Evolutionary conservation across 1,139 yeast genomes (phyloP).

Genomic region (Yamadazyma diddensiae): DNA sequence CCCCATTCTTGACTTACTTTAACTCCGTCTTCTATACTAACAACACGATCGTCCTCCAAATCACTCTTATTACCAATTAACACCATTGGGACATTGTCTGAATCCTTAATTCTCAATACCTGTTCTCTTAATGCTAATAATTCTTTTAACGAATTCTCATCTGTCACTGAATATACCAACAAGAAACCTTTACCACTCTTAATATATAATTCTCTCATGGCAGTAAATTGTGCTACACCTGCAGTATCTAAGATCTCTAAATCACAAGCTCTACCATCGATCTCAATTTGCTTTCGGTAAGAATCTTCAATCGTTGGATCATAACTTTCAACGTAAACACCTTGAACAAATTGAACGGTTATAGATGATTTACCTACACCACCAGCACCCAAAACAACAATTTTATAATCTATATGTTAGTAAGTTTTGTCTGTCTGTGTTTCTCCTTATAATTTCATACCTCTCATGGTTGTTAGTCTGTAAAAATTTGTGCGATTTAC

Average conservation of each 20-base stretch:
- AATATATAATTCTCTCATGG: constrained; percentile 71
- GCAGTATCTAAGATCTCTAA: constrained; percentile 60
- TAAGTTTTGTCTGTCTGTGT: too few species aligned
- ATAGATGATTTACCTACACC: constrained; percentile 53
- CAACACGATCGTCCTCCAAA: constrained; percentile 69
- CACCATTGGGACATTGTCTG: constrained; percentile 76
- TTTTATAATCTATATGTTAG: constrained; percentile 36
- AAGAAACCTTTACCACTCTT: constrained; percentile 84
- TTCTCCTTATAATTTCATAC: too few species aligned
- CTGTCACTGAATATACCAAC: constrained; percentile 87
- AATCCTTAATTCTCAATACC: constrained; percentile 84
- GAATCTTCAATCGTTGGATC: constrained; percentile 63
- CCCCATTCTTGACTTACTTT: constrained; percentile 84
- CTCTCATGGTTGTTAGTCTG: constrained; percentile 9
- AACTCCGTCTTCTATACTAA: constrained; percentile 77
- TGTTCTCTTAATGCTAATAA: constrained; percentile 81
- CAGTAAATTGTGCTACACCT: constrained; percentile 52
- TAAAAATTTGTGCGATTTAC: constrained; percentile 4
- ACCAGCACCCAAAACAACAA: constrained; percentile 52
- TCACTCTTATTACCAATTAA: constrained; percentile 89
- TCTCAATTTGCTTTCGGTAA: constrained; percentile 85
- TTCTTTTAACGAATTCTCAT: constrained; percentile 79
- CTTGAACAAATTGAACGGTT: constrained; percentile 51
- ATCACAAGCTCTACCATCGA: constrained; percentile 89
- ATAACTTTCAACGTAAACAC: constrained; percentile 50